Conservation (phyloP, 257 asterid genomes). For the Paraleonurus japonicus region DNA sequence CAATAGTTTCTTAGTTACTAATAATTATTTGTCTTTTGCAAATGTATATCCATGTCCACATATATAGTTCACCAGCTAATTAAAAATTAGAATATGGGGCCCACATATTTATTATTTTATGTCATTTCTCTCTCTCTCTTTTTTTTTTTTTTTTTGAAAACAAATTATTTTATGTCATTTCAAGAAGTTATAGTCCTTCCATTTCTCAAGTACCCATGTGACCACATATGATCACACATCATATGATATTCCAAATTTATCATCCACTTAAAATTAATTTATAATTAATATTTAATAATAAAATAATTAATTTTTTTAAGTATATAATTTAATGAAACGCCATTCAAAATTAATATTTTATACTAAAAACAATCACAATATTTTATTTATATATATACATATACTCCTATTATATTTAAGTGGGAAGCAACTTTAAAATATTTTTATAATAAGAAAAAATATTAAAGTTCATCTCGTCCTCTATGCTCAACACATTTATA, state of each 20-base stretch:
- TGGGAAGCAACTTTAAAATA: neutral
- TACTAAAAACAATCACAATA: no score
- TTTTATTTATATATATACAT: no score
- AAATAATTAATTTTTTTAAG: no score
- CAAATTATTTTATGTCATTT: neutral
- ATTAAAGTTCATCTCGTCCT: no score
- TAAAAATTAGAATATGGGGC: conserved; percentile 21
- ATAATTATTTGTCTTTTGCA: conserved; percentile 14
- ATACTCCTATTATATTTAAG: neutral
- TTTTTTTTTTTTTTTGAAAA: no score
- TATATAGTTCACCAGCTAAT: conserved; percentile 1
- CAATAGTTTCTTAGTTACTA: neutral
- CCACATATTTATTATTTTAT: conserved; percentile 6
- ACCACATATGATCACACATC: conserved; percentile 13
- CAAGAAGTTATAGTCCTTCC: conserved; percentile 26
- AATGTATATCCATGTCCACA: conserved; percentile 21
- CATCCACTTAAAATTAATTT: no score
- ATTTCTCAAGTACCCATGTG: conserved; percentile 19
- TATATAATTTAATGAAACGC: no score
- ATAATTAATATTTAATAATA: no score
- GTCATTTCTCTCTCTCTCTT: no score
- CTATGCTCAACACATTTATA: no score
- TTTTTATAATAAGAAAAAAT: neutral
- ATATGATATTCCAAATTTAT: neutral
- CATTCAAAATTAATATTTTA: no score